Evolutionary conservation across 1,284 basidiomycete genomes (phyloP).

Genomic region (Butyriboletus pseudospeciosus): DNA sequence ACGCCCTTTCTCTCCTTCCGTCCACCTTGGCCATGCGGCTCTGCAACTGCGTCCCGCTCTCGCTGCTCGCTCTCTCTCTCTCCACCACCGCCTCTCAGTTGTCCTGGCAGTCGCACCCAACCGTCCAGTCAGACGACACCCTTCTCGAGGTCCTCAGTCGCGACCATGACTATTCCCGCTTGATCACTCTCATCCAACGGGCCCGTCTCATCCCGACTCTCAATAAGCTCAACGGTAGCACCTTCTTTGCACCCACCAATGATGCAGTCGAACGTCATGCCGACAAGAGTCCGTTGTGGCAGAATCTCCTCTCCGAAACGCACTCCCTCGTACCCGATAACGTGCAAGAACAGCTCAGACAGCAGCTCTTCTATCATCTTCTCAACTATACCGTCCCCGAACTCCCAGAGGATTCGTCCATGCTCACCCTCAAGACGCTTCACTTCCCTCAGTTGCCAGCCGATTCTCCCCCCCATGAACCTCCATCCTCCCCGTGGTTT

Average conservation of each 20-base stretch:
- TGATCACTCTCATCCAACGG: conserved; percentile 79
- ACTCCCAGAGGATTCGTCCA: conserved; percentile 41
- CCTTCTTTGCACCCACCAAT: conserved; percentile 95
- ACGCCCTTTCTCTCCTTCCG: not conserved
- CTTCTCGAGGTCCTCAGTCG: conserved; percentile 75
- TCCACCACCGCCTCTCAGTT: conserved; percentile 31
- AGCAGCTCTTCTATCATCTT: conserved; percentile 93
- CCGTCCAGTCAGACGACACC: conserved; percentile 36
- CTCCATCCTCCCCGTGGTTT: conserved; percentile 81
- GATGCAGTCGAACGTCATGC: conserved; percentile 68
- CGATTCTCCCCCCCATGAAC: conserved; percentile 56
- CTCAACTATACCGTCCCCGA: conserved; percentile 75
- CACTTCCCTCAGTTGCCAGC: conserved; percentile 61
- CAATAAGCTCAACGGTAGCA: conserved; percentile 77
- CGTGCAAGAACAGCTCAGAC: conserved; percentile 76
- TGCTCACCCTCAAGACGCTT: conserved; percentile 56
- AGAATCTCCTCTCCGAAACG: conserved; percentile 39
- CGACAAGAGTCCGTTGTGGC: conserved; percentile 47
- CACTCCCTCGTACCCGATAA: conserved; percentile 61
- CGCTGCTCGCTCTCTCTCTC: conserved; percentile 34
- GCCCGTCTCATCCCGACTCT: conserved; percentile 89
- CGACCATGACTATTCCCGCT: conserved; percentile 75
- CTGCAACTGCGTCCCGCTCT: conserved; percentile 34
- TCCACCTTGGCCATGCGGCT: conserved; percentile 33
- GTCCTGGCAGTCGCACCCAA: conserved; percentile 22